Evolutionary conservation across 495 filamentous ascomycete species (phyloP), one percentile per base, ranked within the genome.

Genomic region (Annulohypoxylon bovei): DNA sequence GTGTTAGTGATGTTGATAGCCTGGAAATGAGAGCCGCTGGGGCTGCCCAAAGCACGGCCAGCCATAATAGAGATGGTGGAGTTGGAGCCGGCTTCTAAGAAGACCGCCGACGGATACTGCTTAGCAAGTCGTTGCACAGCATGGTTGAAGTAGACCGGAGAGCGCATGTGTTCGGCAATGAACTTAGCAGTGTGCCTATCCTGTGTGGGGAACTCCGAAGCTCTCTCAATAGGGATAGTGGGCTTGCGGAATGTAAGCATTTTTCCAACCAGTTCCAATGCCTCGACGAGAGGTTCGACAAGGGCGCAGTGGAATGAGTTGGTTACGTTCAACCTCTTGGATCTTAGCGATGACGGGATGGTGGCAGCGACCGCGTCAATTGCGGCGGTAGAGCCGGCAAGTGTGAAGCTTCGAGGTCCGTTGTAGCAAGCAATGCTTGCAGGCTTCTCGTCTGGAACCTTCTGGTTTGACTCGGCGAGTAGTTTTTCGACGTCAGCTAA

Each of bases 261-360:
- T 23, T 77, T 50, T 0, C 71, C 80, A 6, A 80, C 28, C 1
- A 63, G 39, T 3, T 77, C 65, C 4, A 88, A 75, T 0, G 55
- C 65, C 22, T 73, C 54, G 12, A 82, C 60, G 4, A 87, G 62
- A 8, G 76, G 74, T 16, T 86, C 82, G 3, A 83, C 77, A 1
- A 87, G 67, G 3, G 67, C 63, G 1, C 81, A 87, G 62, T 88
- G 87, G 65, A 86, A 88, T 0, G 82, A 85, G 65, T 88, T 82
- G 0, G 83, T 84, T 2, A 85, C 82, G 32, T 80, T 75, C 2
- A 88, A 70, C 39, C 74, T 73, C 68, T 85, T 85, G 32, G 47
- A 63, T 39, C 73, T 72, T 27, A 85, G 65, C 6, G 70, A 58
- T 0, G 66, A 20, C 0, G 68, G 23, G 37, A 71, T 66, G 5